Conservation (phyloP, 2,329 filamentous ascomycete species). For the Boeremia exigua region DNA sequence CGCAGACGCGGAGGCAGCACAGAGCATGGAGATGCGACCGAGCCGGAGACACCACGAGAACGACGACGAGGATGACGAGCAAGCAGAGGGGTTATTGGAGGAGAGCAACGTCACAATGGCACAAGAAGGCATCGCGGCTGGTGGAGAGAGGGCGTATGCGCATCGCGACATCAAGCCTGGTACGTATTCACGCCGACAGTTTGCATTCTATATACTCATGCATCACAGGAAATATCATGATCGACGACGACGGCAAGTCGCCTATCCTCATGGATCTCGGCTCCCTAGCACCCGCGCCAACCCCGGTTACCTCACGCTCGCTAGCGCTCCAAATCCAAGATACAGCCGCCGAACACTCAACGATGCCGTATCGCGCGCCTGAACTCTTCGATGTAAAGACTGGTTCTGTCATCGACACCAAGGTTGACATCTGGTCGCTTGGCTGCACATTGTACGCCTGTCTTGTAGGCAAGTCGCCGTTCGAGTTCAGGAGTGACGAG, state of each 20-base stretch:
- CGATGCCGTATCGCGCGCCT: conserved; percentile 97
- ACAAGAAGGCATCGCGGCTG: conserved; percentile 71
- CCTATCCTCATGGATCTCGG: conserved; percentile 98
- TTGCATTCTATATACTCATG: conserved; percentile 16
- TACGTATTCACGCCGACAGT: conserved; percentile 49
- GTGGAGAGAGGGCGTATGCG: conserved; percentile 79
- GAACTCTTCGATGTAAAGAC: conserved; percentile 99
- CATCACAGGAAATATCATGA: conserved; percentile 91
- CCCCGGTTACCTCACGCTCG: conserved; percentile 86
- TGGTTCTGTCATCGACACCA: conserved; percentile 88
- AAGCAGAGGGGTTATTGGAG: conserved; percentile 84
- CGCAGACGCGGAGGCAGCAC: conserved; percentile 59
- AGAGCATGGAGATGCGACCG: conserved; percentile 50
- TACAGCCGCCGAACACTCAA: conserved; percentile 92
- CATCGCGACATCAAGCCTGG: conserved; percentile 98
- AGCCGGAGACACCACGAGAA: conserved; percentile 45
- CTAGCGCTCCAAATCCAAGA: conserved; percentile 93
- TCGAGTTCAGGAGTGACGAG: conserved; percentile 94
- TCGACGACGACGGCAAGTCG: conserved; percentile 83
- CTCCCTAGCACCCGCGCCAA: conserved; percentile 84
- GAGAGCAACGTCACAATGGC: conserved; percentile 73
- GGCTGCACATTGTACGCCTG: conserved; percentile 98
- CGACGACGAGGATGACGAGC: conserved; percentile 73
- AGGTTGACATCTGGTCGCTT: conserved; percentile 97
- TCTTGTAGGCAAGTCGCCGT: conserved; percentile 93